Evolutionary conservation across 2,329 filamentous ascomycete genomes (phyloP).

Genomic region (Curvularia sp.): DNA sequence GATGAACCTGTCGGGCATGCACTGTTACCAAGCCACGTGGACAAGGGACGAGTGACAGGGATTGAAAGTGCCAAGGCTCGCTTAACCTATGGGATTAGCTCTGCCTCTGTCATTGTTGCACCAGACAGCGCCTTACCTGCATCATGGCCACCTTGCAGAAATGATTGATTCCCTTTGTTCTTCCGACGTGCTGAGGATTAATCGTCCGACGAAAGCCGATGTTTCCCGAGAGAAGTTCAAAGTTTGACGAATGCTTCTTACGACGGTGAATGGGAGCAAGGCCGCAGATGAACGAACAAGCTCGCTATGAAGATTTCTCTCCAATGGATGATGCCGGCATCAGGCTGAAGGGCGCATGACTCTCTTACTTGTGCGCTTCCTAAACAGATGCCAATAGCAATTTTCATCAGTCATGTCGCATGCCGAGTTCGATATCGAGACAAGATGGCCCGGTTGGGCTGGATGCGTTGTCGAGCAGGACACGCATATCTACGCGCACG

Average conservation of each 20-base stretch:
- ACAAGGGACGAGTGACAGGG: neutral
- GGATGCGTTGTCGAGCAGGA: neutral
- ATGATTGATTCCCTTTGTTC: neutral
- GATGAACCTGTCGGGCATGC: neutral
- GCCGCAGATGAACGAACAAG: neutral
- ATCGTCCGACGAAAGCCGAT: neutral
- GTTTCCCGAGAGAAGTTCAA: neutral
- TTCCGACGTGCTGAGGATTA: neutral
- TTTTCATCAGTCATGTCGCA: slow-evolving; percentile 4
- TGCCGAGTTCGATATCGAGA: neutral
- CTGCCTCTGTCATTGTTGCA: neutral
- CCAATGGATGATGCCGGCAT: slow-evolving; percentile 2
- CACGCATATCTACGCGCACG: neutral
- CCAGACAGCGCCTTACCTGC: neutral
- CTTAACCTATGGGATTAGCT: slow-evolving; percentile 1
- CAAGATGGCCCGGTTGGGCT: neutral
- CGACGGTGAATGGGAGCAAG: neutral
- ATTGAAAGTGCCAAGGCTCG: slow-evolving; percentile 1
- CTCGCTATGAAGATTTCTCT: neutral
- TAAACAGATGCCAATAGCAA: slow-evolving; percentile 16
- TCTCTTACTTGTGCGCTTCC: slow-evolving; percentile 2
- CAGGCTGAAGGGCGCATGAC: slow-evolving; percentile 11
- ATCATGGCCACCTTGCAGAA: neutral
- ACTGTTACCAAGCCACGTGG: neutral
- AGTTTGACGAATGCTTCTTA: neutral